These are phyloP conservation scores for Gigaspora rosea DNA, from an alignment of 192 early-diverging fungal genomes.

Conservation along the genomic window DNA sequence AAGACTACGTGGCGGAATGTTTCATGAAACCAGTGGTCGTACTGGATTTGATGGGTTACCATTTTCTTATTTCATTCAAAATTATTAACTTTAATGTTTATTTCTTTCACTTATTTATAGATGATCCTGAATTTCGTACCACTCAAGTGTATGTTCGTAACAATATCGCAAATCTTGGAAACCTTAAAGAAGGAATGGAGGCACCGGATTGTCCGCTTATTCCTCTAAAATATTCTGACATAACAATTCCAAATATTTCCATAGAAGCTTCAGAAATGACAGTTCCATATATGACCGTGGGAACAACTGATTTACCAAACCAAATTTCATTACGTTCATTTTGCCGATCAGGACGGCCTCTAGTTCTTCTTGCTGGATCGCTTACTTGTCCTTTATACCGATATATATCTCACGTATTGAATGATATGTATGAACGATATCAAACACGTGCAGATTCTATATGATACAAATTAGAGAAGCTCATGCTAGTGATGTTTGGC, in stretches of 20 bases:
- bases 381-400: no score
- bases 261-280: neutral
- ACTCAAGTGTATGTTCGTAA: conserved; percentile 14
- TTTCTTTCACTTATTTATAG: neutral
- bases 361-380: conserved; percentile 3
- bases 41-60: neutral
- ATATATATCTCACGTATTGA: no score
- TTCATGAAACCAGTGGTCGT: conserved; percentile 13
- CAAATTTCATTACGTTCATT: neutral
- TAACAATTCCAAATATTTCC: neutral
- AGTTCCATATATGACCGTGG: neutral
- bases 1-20: conserved; percentile 58
- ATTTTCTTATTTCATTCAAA: neutral
- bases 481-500: no score
- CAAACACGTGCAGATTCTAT: no score
- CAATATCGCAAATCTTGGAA: no score
- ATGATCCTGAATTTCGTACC: conserved; percentile 18
- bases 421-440: no score
- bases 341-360: conserved; percentile 15
- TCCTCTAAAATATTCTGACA: no score
- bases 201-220: no score
- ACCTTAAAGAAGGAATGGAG: no score
- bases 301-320: neutral
- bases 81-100: neutral
- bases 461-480: no score